Conservation (phyloP, 345 rosid species). For the Syzygium grande region DNA sequence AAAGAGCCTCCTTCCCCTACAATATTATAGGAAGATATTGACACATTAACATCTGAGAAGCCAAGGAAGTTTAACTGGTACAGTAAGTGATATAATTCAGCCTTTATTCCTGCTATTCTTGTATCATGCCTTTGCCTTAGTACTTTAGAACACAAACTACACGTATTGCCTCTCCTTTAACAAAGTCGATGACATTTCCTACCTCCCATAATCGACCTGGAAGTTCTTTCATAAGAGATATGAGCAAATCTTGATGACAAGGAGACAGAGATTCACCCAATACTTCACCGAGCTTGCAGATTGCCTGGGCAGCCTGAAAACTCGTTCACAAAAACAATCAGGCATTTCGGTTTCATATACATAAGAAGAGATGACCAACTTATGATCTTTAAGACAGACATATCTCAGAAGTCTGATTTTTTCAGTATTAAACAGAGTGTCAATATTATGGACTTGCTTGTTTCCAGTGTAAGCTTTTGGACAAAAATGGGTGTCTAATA, state of each 20-base stretch:
- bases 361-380: neutral
- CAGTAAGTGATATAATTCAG: conserved; percentile 1
- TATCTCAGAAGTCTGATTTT: neutral
- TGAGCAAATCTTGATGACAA: conserved; percentile 43
- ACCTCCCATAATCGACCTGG: conserved; percentile 99
- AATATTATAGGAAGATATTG: conserved; percentile 1
- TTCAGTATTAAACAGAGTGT: neutral
- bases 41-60: neutral
- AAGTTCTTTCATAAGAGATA: conserved; percentile 66
- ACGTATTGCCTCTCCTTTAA: neutral
- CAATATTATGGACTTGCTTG: neutral
- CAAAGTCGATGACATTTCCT: neutral
- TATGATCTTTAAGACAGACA: neutral
- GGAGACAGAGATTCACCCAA: conserved; percentile 79
- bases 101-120: neutral
- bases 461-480: neutral
- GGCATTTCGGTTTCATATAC: neutral
- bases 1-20: conserved; percentile 88
- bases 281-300: conserved; percentile 73
- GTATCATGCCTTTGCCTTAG: neutral
- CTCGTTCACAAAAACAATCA: neutral
- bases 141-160: neutral
- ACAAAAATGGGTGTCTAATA: neutral
- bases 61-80: neutral
- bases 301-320: conserved; percentile 77